Evolutionary conservation across 106 monocot genomes (phyloP), one percentile per base, ranked within the genome.

Genomic region (Narthecium ossifragum): DNA sequence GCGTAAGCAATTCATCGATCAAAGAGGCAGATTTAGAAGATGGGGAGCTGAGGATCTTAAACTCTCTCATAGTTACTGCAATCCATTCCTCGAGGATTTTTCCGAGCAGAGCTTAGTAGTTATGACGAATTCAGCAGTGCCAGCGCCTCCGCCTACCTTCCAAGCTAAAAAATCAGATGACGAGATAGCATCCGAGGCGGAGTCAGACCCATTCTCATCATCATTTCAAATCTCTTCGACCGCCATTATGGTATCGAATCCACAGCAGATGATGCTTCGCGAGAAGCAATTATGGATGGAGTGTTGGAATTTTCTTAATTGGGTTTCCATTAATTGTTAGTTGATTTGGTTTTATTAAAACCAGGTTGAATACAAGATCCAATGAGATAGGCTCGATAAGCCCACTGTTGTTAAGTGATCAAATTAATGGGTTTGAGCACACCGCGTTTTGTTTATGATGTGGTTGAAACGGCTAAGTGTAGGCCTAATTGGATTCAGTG

Each of bases 241-340:
- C 7, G 34, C 68, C 52, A 28, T 25, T 21, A 13, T 59, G 41
- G 51, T 26, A 17, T 39, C 70, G 26, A 18, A 43, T 43, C 53
- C 25, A 60, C 45, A 61, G 46, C 39, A 71, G 41, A 18, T 17
- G 26, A 2, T 74, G 30, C 30, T 65, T 10, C 20, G 39, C 4
- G 69, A 65, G 61, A 59, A 75, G 27, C 24, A 57, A 61, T 13
- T 60, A 33, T 71, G 80, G 80, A 52, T 65, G 65, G 56, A 75
- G 45, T n/a, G n/a, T n/a, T n/a, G n/a, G n/a, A n/a, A n/a, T n/a
- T n/a, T n/a, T n/a, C n/a, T n/a, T n/a, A n/a, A n/a, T n/a, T n/a
- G n/a, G n/a, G n/a, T n/a, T n/a, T n/a, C n/a, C n/a, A n/a, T n/a
- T n/a, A n/a, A n/a, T n/a, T n/a, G n/a, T n/a, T n/a, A n/a, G n/a